Conservation (phyloP, 1,284 basidiomycete genomes). For the Peniophora sp. region DNA sequence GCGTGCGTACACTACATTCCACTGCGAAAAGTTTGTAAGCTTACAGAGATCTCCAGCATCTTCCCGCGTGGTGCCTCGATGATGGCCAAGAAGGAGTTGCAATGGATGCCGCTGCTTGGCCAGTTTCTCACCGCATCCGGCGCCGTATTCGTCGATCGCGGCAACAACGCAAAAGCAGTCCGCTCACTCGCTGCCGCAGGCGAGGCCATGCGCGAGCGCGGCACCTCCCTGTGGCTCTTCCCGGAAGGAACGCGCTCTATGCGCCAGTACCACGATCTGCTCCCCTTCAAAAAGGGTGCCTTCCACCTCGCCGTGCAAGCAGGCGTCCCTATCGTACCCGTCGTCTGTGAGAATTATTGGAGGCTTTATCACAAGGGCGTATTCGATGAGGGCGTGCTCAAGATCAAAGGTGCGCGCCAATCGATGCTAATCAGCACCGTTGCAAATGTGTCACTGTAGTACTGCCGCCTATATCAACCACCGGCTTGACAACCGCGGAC, state of each 20-base stretch:
- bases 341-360: slow-evolving; percentile 95
- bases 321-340: slow-evolving; percentile 82
- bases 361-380: slow-evolving; percentile 72
- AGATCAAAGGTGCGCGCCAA: slow-evolving; percentile 65
- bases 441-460: slow-evolving; percentile 36
- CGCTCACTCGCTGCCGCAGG: slow-evolving; percentile 75
- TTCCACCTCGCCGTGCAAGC: slow-evolving; percentile 94
- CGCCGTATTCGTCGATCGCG: slow-evolving; percentile 91
- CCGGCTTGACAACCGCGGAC: slow-evolving; percentile 60
- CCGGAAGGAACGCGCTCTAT: slow-evolving; percentile 87
- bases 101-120: slow-evolving; percentile 81
- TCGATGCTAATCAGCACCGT: background rate
- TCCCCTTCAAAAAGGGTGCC: slow-evolving; percentile 96
- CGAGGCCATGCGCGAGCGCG: slow-evolving; percentile 69
- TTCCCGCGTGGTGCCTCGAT: slow-evolving; percentile 83
- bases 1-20: slow-evolving; percentile 38
- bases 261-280: slow-evolving; percentile 56
- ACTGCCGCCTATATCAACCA: slow-evolving; percentile 70
- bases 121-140: slow-evolving; percentile 90
- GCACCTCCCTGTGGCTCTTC: slow-evolving; percentile 84
- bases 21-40: background rate
- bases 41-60: slow-evolving; percentile 41
- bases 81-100: slow-evolving; percentile 91
- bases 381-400: slow-evolving; percentile 75
- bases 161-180: slow-evolving; percentile 73